Evolutionary conservation across 2,329 filamentous ascomycete species (phyloP).

Genomic region (Trichoderma hamatum): DNA sequence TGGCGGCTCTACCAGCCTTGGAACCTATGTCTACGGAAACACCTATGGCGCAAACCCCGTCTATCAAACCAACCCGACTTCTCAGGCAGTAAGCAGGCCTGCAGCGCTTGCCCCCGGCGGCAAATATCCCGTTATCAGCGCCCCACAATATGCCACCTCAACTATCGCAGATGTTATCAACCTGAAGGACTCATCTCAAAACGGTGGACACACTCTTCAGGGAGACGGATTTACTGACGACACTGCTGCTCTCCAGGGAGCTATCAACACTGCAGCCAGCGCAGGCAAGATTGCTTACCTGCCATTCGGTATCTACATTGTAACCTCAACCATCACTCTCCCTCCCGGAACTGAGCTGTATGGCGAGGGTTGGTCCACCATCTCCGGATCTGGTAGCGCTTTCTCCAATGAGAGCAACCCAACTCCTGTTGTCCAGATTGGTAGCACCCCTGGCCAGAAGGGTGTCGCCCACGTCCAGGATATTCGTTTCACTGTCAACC

Average conservation of each 20-base stretch:
- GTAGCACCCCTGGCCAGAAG: constrained; percentile 19
- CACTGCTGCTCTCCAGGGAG: constrained; percentile 59
- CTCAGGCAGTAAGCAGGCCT: constrained; percentile 18
- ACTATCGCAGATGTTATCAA: constrained; percentile 17
- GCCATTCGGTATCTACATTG: constrained; percentile 58
- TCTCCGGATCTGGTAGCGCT: constrained; percentile 23
- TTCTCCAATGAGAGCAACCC: constrained; percentile 21
- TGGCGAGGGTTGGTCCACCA: constrained; percentile 25
- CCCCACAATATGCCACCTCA: constrained; percentile 22
- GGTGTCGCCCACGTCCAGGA: constrained; percentile 24
- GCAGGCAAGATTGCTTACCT: constrained; percentile 58
- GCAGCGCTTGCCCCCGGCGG: constrained; percentile 26
- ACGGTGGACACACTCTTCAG: constrained; percentile 22
- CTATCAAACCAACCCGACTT: constrained; percentile 15
- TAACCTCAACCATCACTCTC: constrained; percentile 52
- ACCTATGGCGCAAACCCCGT: constrained; percentile 14
- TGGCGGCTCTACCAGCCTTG: constrained; percentile 22
- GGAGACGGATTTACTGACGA: constrained; percentile 63
- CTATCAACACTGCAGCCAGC: constrained; percentile 55
- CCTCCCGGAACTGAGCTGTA: constrained; percentile 41
- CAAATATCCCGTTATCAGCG: constrained; percentile 18
- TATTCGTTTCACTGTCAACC: constrained; percentile 24
- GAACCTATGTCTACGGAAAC: constrained; percentile 26
- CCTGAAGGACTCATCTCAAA: constrained; percentile 23
- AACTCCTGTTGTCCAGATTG: constrained; percentile 25